Evolutionary conservation across 208 protist species (phyloP), one percentile per base, ranked within the genome.

Genomic region (Acanthamoeba polyphaga): DNA sequence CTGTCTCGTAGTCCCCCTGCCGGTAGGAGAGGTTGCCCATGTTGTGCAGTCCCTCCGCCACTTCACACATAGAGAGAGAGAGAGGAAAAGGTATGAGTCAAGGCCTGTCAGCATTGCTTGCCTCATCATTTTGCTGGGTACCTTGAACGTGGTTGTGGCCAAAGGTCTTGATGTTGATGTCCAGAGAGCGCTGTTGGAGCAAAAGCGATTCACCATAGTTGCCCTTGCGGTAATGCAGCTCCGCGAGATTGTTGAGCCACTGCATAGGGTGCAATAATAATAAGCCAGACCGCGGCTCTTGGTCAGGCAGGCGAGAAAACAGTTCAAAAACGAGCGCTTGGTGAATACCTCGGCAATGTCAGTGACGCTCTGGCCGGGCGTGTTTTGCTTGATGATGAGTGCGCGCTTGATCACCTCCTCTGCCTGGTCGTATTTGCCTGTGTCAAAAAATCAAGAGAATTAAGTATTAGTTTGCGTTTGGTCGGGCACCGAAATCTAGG

Each of bases 1-100:
- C 91, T n/a, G 60, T 94, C 38, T 94, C 91, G 72, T 94, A 94
- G 29, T 94, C 91, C 3, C 91, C 91, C 55, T 94, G 91, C 0
- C 91, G 66, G 22, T 94, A 94, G 51, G 55, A 55, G 13, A 94
- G 55, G 46, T 94, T 94, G 76, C 72, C 91, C 91, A 94, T 68
- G 55, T 85, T 85, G 53, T 80, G 58, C 19, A 94, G 72, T 12
- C 58, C 76, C 22, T 88, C 51, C 10, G 91, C 91, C 68, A 94
- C 91, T 94, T 7, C 27, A 80, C 32, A 94, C 13, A 38, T 1
- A 92, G 32, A 24, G 22, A 13, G 85, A 34, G 58, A 8, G 46
- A 70, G 15, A 60, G 55, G 6, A 13, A 60, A 5, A 5, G 53
- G 55, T 10, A 60, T 22, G 19, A 24, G 34, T 29, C 3, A 51